A percentile compares a stretch with the other conserved stretches of the same genome.
Conservation (phyloP, 2,329 filamentous ascomycete species). For the Cladosporium sp. region DNA sequence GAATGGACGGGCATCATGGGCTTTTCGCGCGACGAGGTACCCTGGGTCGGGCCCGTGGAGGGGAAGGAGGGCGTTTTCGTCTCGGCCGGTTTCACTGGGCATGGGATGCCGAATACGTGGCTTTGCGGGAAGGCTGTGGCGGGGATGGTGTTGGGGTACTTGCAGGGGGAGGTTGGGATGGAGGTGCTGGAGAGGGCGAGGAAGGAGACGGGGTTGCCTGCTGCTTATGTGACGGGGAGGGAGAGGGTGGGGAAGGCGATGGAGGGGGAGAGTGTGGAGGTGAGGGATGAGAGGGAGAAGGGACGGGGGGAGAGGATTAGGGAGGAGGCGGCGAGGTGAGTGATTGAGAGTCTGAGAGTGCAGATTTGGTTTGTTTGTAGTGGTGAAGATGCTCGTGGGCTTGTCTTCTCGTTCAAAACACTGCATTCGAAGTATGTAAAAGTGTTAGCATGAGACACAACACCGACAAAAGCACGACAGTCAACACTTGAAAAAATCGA, state of each 20-base stretch:
- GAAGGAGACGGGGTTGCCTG: conserved; percentile 23
- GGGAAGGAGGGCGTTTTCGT: conserved; percentile 32
- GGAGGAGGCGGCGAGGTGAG: background rate
- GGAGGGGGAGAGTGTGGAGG: conserved; percentile 23
- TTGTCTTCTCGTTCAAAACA: too few relatives aligned
- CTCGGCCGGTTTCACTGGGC: conserved; percentile 46
- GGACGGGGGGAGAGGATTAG: conserved; percentile 13
- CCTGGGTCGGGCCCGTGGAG: conserved; percentile 69
- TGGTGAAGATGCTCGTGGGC: too few relatives aligned
- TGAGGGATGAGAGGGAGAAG: conserved; percentile 26
- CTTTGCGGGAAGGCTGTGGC: conserved; percentile 62
- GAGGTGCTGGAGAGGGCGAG: conserved; percentile 17
- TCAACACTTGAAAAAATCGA: too few relatives aligned
- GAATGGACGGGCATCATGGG: conserved; percentile 81
- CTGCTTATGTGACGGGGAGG: conserved; percentile 23
- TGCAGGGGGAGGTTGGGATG: conserved; percentile 14
- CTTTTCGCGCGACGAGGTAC: conserved; percentile 62
- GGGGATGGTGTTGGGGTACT: conserved; percentile 48
- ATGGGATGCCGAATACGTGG: conserved; percentile 73
- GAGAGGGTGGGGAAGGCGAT: conserved; percentile 26
- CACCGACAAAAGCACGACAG: too few relatives aligned
- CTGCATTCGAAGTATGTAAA: too few relatives aligned
- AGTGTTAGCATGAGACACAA: too few relatives aligned
- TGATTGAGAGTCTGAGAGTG: background rate
- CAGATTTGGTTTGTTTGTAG: background rate